These are phyloP conservation scores for Linaria vulgaris DNA, from an alignment of 257 asterid genomes.

Conservation along the genomic window DNA sequence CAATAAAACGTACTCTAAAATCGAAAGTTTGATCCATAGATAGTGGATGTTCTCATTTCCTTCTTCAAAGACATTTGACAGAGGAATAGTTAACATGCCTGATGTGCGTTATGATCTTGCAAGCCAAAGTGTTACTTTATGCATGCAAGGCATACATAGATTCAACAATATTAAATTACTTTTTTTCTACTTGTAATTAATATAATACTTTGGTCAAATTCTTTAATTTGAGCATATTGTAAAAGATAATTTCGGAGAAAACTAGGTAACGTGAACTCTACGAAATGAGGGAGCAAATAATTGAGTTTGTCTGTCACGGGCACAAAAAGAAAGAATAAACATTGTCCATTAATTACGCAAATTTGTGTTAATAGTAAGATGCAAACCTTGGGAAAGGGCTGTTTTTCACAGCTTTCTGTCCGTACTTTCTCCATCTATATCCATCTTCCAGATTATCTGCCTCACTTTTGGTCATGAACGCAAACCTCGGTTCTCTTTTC, in stretches of 20 bases:
- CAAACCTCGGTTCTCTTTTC: constrained; percentile 52
- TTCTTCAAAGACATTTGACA: no score
- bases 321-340: neutral
- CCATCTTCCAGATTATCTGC: constrained; percentile 86
- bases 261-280: neutral
- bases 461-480: constrained; percentile 83
- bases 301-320: no score
- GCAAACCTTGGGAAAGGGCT: constrained; percentile 82
- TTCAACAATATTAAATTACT: no score
- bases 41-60: no score
- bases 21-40: no score
- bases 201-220: no score
- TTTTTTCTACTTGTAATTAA: no score
- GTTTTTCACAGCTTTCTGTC: constrained; percentile 84
- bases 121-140: no score
- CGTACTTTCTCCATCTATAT: constrained; percentile 86
- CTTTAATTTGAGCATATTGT: neutral
- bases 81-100: no score
- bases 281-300: neutral
- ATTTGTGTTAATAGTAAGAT: neutral
- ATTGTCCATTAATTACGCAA: neutral
- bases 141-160: no score
- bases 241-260: neutral
- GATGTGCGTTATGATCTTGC: neutral
- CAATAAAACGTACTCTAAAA: no score